Evolutionary conservation across 805 yeast genomes (phyloP), one percentile per base, ranked within the genome.

Genomic region (Pichia manshurica): DNA sequence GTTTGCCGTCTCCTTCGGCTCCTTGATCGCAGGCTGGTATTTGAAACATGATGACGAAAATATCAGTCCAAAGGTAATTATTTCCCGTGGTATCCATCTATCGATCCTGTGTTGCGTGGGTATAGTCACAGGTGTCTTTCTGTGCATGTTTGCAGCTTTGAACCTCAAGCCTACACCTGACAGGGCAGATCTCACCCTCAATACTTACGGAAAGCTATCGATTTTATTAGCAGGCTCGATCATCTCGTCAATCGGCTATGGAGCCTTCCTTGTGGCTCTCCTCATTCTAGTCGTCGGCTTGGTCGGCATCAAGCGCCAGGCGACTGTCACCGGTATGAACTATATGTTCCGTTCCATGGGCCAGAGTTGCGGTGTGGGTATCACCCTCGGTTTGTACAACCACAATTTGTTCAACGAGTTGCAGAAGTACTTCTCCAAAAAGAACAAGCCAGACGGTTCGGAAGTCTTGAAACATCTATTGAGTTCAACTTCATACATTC

Each of bases 281-380:
- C 50, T 68, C 35, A 62, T 72, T 33, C 61, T 73, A 44, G 73
- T 71, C 33, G 74, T 74, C 15, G 74, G 69, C 42, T 63, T 67
- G 17, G 71, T 72, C 28, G 75, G 75, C 5, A 59, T 64, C 45
- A 66, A 71, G 23, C 66, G 70, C 47, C 79, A 74, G 56, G 78
- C 77, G 13, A 63, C 73, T 2, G 71, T 73, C 43, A 73, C 75
- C 0, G 78, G 78, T 38, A 66, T 74, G 62, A 73, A 71, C 55
- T 74, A 74, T 50, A 56, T 74, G 44, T 74, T 75, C 65, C 64
- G 78, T 52, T 73, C 79, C 3, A 60, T 72, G 44, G 79, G 78
- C 17, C 68, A 70, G 41, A 74, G 72, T 12, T 51, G 70, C 8
- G 78, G 78, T 42, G 73, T 72, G 2, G 74, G 77, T 5, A 56